Conservation (phyloP, 2,329 filamentous ascomycete species). For the Trichophaea hybrida region DNA sequence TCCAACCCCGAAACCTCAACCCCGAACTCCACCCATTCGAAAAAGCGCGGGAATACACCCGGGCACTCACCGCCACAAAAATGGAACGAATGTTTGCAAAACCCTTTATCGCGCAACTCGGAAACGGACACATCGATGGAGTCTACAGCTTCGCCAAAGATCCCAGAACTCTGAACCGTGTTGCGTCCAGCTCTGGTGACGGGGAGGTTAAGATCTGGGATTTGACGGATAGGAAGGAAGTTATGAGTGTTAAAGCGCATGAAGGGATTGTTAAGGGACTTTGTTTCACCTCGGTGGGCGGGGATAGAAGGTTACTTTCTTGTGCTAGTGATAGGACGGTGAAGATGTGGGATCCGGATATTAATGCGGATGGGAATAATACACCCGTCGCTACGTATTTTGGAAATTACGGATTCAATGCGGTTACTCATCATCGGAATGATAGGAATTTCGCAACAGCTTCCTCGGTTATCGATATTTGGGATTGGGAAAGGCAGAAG, state of each 20-base stretch:
- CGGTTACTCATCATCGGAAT: constrained; percentile 66
- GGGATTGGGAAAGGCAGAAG: constrained; percentile 74
- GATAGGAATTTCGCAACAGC: constrained; percentile 63
- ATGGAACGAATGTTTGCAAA: constrained; percentile 82
- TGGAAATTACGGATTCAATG: constrained; percentile 68
- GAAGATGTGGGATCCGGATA: constrained; percentile 79
- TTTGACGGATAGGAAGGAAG: constrained; percentile 54
- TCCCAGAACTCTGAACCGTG: constrained; percentile 54
- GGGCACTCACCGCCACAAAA: constrained; percentile 72
- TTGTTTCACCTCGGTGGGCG: constrained; percentile 49
- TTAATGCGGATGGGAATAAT: constrained; percentile 38
- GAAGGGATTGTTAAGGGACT: constrained; percentile 88
- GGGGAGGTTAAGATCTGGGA: constrained; percentile 92
- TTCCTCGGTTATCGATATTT: constrained; percentile 68
- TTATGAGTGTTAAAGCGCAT: constrained; percentile 69
- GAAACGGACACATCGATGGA: constrained; percentile 82
- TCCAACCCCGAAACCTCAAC: constrained; percentile 59
- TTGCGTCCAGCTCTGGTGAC: constrained; percentile 78
- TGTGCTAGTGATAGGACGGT: constrained; percentile 76
- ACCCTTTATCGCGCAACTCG: constrained; percentile 75
- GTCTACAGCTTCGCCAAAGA: constrained; percentile 72
- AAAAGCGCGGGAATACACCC: constrained; percentile 69
- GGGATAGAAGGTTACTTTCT: constrained; percentile 65
- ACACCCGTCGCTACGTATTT: constrained; percentile 75
- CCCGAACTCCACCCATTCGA: constrained; percentile 82